Percentiles rank a stretch among this genome's conserved stretches.
phyloP scores from a whole-genome alignment of 371 early-diverging fungal species.

The Rhizopus microsporus region DNA sequence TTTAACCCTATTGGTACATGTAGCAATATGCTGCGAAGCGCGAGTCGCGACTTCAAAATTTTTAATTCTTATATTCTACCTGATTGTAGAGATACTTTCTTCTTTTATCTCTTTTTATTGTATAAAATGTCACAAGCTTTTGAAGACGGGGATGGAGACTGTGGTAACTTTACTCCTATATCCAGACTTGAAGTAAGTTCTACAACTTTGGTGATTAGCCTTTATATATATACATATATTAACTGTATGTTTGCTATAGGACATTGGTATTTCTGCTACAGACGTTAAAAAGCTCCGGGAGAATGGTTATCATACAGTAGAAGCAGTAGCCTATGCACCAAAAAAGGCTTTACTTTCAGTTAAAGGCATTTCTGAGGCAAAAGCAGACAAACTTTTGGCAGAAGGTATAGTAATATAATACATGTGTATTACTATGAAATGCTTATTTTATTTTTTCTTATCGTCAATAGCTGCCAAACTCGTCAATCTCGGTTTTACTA shows the following conservation, averaged over 20 bases:
- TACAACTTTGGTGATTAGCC: neutral
- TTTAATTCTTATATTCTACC: neutral
- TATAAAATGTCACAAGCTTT: constrained; percentile 13
- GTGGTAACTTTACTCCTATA: constrained; percentile 14
- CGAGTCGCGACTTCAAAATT: neutral
- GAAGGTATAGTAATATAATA: constrained; percentile 69
- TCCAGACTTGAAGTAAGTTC: constrained; percentile 17
- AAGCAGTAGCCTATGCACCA: constrained; percentile 96
- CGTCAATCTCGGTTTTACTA: constrained; percentile 97
- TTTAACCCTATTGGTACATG: neutral
- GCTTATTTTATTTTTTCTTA: neutral
- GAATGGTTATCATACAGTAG: constrained; percentile 95
- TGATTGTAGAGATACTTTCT: constrained; percentile 2
- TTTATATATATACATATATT: neutral
- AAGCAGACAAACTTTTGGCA: constrained; percentile 96
- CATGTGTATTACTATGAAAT: neutral
- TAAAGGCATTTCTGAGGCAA: constrained; percentile 98
- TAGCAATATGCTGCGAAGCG: neutral
- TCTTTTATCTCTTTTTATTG: neutral
- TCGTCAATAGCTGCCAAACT: constrained; percentile 77
- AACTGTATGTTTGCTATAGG: constrained; percentile 42
- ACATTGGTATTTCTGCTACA: constrained; percentile 79
- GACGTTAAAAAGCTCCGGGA: constrained; percentile 91
- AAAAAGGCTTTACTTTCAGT: constrained; percentile 89
- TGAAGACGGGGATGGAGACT: constrained; percentile 13